These are phyloP conservation scores for Beauveria caledonica DNA, from an alignment of 2,329 filamentous ascomycete genomes.

Conservation along the genomic window DNA sequence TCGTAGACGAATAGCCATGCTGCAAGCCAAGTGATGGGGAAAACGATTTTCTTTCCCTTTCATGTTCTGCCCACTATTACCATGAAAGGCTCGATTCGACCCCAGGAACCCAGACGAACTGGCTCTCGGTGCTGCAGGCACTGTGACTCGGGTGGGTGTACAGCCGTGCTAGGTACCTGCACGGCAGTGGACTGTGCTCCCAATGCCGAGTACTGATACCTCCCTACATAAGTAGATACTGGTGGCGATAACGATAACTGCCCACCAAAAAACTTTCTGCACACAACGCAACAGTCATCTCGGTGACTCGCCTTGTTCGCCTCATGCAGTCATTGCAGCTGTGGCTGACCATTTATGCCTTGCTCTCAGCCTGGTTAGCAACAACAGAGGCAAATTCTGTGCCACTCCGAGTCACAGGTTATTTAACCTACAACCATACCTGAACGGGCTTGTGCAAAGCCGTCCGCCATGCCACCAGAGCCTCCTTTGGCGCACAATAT, in stretches of 20 bases:
- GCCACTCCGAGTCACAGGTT: conserved; percentile 1
- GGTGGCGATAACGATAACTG: neutral
- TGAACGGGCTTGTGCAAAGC: neutral
- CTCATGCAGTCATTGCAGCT: neutral
- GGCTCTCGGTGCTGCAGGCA: conserved; percentile 1
- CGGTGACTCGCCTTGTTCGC: neutral
- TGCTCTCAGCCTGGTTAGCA: neutral
- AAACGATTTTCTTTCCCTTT: neutral
- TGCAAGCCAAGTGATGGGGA: neutral
- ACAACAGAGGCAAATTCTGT: neutral
- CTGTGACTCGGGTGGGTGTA: neutral
- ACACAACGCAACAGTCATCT: neutral
- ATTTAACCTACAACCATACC: neutral
- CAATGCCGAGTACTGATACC: neutral
- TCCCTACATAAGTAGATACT: neutral
- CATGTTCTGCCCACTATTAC: neutral
- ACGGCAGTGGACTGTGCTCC: neutral
- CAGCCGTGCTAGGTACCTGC: neutral
- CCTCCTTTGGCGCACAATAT: neutral
- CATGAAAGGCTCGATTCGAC: neutral
- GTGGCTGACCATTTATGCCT: neutral
- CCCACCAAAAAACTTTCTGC: neutral
- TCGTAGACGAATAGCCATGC: neutral
- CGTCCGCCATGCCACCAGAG: neutral
- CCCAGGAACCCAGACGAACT: neutral